Base-by-base conservation (phyloP, 805 yeast genomes). In the Teunomyces tritomae region DNA sequence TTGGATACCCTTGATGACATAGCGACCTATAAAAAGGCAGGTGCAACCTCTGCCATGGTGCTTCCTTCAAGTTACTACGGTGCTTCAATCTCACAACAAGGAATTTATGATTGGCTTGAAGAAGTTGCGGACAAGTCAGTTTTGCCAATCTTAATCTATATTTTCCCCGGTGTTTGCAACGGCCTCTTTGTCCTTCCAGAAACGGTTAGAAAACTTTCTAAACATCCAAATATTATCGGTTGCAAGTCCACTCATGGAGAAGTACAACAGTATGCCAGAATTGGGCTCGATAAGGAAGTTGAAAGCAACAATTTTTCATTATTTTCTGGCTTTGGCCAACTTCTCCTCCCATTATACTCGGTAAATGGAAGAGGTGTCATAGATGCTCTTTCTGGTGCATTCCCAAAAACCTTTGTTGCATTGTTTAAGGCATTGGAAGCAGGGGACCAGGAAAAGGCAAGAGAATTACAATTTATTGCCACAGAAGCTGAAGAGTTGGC, bases 321-420 rank as follows among this genome's bases (percentile, higher is more conserved):
- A 30, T 70, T 76, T 53, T 73, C 81, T 7, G 84, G 84, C 11
- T 64, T 77, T 14, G 82, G 82, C 27, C 82, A 79, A 57, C 61
- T 77, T 35, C 61, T 79, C 30, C 58, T 77, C 29, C 82, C 83
- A 20, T 74, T 73, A 13, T 61, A 76, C 41, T 48, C 71, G 1
- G 70, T 76, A 17, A 81, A 81, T n/a, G 70, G 70, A 45, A 63
- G 66, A 44, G 83, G 82, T 29, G 69, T 81, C 11, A 73, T 79
- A 48, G 83, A 78, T 57, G 84, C 81, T 5, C 62, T 78, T 28
- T 66, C 77, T 35, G 81, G 80, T 30, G 79, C 78, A 3, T 77
- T 69, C 64, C 84, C 84, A 49, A 75, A 76, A 61, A 62, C 74
- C 5, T 71, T 71, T 37, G 77, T 74, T 43, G 65, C 65, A 43